These are phyloP conservation scores for Apiospora aurea DNA, from an alignment of 2,329 filamentous ascomycete species.

Conservation along the genomic window DNA sequence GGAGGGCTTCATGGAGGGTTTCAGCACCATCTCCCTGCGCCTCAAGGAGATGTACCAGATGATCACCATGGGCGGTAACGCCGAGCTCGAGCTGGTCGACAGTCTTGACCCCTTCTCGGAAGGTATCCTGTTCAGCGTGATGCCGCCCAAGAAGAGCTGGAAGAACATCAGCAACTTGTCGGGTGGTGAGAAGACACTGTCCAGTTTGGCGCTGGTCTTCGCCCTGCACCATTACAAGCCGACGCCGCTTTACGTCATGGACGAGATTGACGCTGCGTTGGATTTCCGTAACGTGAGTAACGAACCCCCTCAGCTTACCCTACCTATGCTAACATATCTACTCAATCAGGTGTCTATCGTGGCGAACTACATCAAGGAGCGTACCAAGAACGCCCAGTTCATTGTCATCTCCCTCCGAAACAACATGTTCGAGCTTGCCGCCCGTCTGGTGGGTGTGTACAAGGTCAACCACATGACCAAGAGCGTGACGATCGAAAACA, in stretches of 20 bases:
- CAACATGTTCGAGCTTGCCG: slow-evolving; percentile 99
- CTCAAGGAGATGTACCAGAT: slow-evolving; percentile 99
- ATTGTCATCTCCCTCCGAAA: slow-evolving; percentile 97
- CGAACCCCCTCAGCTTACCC: too few relatives aligned
- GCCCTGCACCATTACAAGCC: slow-evolving; percentile 98
- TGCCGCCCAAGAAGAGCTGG: slow-evolving; percentile 99
- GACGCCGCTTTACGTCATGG: slow-evolving; percentile 98
- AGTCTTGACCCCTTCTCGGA: slow-evolving; percentile 96
- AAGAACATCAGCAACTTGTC: slow-evolving; percentile 98
- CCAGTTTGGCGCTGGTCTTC: slow-evolving; percentile 93
- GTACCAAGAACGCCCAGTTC: slow-evolving; percentile 99
- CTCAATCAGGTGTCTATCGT: slow-evolving; percentile 86
- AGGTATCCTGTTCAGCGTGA: slow-evolving; percentile 95
- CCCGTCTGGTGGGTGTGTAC: slow-evolving; percentile 94
- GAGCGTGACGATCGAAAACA: slow-evolving; percentile 88
- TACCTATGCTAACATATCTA: not conserved
- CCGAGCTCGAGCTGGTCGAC: slow-evolving; percentile 95
- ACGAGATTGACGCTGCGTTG: slow-evolving; percentile 97
- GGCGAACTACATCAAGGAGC: slow-evolving; percentile 98
- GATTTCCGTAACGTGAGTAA: slow-evolving; percentile 94
- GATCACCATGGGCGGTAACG: slow-evolving; percentile 99
- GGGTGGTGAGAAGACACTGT: slow-evolving; percentile 96
- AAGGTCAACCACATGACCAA: slow-evolving; percentile 99
- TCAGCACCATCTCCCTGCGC: slow-evolving; percentile 89
- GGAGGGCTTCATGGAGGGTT: slow-evolving; percentile 98